Percentiles rank a stretch among this genome's conserved stretches.
Conservation (phyloP, 768 basidiomycete genomes). For the Rhizopogon vesiculosus region DNA sequence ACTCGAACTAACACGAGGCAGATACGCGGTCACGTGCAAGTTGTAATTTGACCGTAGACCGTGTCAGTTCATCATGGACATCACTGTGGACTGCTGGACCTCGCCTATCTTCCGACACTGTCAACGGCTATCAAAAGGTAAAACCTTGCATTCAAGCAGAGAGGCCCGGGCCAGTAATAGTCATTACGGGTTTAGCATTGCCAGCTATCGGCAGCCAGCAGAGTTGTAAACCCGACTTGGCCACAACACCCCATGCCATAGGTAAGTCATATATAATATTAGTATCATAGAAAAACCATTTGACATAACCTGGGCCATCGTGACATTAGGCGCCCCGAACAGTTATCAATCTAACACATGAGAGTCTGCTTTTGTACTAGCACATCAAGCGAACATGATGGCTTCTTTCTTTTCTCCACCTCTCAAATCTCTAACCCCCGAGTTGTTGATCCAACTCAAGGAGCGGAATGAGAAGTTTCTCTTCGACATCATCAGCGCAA, state of each 20-base stretch:
- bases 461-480: constrained; percentile 6
- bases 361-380: not conserved
- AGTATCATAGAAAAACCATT: no score
- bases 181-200: no score
- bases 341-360: not conserved
- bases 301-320: no score
- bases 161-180: no score
- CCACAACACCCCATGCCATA: no score
- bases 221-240: no score
- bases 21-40: constrained; percentile 29
- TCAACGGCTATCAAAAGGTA: no score
- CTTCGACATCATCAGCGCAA: not conserved
- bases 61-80: constrained; percentile 4
- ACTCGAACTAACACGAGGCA: constrained; percentile 32
- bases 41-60: constrained; percentile 14
- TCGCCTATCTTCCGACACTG: not conserved
- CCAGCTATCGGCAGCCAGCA: no score
- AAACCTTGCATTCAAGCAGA: no score
- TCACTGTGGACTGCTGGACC: not conserved
- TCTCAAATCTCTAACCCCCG: constrained; percentile 8
- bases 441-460: constrained; percentile 11
- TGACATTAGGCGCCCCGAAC: no score
- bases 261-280: no score
- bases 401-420: constrained; percentile 8
- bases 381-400: no score